A percentile compares a stretch with the other conserved stretches of the same genome.
phyloP scores from a whole-genome alignment of 2,329 filamentous ascomycete species.

The Alternaria arbusti region DNA sequence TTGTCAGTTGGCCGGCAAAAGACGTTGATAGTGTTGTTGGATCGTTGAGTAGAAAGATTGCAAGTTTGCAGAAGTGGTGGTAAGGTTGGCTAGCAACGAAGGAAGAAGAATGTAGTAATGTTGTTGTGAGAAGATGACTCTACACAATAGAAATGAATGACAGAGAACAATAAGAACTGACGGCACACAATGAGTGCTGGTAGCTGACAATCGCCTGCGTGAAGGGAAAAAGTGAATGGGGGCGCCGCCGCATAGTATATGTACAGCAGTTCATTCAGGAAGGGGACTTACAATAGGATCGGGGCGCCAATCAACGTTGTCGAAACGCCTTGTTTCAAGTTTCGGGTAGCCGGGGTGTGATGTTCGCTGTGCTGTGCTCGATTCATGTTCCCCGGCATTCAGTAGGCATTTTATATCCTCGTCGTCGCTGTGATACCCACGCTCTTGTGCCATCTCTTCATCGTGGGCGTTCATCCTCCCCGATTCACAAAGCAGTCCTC shows the following conservation, averaged over 20 bases:
- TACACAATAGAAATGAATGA: slow-evolving; percentile 41
- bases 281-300: slow-evolving; percentile 39
- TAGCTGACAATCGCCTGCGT: slow-evolving; percentile 43
- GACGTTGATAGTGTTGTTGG: slow-evolving; percentile 25
- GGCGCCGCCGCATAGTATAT: slow-evolving; percentile 35
- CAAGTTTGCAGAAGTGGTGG: slow-evolving; percentile 16
- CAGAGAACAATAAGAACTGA: slow-evolving; percentile 37
- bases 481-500: slow-evolving; percentile 29
- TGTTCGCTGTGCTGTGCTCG: slow-evolving; percentile 37
- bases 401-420: slow-evolving; percentile 40
- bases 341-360: slow-evolving; percentile 33
- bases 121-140: slow-evolving; percentile 15
- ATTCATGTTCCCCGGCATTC: slow-evolving; percentile 27
- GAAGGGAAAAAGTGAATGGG: slow-evolving; percentile 28
- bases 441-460: slow-evolving; percentile 28
- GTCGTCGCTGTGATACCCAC: slow-evolving; percentile 26
- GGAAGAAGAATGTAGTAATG: slow-evolving; percentile 19
- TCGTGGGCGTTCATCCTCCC: slow-evolving; percentile 21
- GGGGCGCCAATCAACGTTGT: slow-evolving; percentile 39
- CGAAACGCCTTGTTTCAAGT: slow-evolving; percentile 46
- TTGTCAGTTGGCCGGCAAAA: slow-evolving; percentile 40
- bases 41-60: slow-evolving; percentile 5
- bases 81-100: slow-evolving; percentile 31
- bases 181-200: slow-evolving; percentile 36
- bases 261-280: slow-evolving; percentile 29